Evolutionary conservation across 139 green algal species (phyloP).

Genomic region (Coccomyxa sp.): DNA sequence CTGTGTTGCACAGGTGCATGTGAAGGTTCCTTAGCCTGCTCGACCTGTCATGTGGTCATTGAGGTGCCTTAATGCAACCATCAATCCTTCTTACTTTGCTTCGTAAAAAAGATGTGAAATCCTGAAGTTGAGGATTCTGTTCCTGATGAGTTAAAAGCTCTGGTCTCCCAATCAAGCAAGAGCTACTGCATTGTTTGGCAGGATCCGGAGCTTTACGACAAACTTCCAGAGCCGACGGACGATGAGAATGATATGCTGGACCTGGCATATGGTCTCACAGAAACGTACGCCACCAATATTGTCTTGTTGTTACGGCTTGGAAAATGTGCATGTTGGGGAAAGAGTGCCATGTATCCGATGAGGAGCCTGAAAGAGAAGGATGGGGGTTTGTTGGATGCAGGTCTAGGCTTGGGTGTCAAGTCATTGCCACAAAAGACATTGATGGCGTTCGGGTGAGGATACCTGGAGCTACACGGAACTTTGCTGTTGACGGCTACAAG

Average conservation of each 20-base stretch:
- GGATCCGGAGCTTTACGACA: conserved; percentile 81
- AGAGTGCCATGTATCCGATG: background rate
- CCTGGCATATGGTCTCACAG: conserved; percentile 94
- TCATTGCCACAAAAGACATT: conserved; percentile 83
- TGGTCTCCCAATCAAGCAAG: background rate
- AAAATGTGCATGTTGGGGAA: background rate
- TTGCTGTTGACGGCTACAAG: conserved; percentile 80
- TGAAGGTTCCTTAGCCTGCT: conserved; percentile 95
- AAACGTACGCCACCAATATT: conserved; percentile 68
- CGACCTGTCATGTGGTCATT: conserved; percentile 96
- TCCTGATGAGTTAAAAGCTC: background rate
- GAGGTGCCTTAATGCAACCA: conserved; percentile 36
- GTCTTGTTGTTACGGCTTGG: background rate
- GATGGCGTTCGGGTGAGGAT: conserved; percentile 89
- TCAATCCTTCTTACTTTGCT: background rate
- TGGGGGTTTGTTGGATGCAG: conserved; percentile 34
- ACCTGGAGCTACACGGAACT: conserved; percentile 91
- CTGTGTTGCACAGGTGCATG: conserved; percentile 74
- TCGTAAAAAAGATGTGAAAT: background rate
- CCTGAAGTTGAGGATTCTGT: background rate
- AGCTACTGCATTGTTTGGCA: conserved; percentile 20
- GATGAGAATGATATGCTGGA: conserved; percentile 99
- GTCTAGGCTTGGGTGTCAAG: conserved; percentile 93
- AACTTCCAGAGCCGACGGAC: conserved; percentile 84
- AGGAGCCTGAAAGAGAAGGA: background rate